Percentiles rank a stretch among this genome's conserved stretches.
These are phyloP conservation scores for Gonapodya sp. DNA, from an alignment of 192 early-diverging fungal genomes.

Conservation along the genomic window DNA sequence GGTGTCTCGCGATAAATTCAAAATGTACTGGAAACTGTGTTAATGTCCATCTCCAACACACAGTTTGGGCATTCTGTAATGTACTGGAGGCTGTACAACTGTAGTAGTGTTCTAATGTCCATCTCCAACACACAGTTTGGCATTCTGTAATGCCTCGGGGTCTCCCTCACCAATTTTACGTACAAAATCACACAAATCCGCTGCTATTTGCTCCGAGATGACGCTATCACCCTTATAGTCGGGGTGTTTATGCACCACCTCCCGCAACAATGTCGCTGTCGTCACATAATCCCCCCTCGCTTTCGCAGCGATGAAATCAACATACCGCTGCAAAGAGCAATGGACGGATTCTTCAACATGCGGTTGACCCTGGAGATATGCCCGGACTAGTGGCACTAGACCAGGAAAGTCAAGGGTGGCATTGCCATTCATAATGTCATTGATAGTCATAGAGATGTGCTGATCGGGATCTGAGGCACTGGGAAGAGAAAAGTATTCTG, in stretches of 20 bases:
- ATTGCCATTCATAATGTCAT: conserved; percentile 87
- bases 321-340: conserved; percentile 57
- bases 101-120: no score
- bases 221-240: conserved; percentile 85
- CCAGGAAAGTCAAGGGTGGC: conserved; percentile 61
- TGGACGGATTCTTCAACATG: conserved; percentile 61
- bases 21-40: no score
- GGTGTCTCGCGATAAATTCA: no score
- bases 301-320: conserved; percentile 66
- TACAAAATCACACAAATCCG: conserved; percentile 64
- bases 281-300: conserved; percentile 80
- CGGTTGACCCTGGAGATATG: conserved; percentile 64
- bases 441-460: conserved; percentile 66
- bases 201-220: conserved; percentile 71
- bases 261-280: conserved; percentile 78
- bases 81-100: no score
- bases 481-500: neutral
- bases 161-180: conserved; percentile 47
- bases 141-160: conserved; percentile 32
- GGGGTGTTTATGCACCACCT: conserved; percentile 77
- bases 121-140: neutral
- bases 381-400: conserved; percentile 69
- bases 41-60: neutral
- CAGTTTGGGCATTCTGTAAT: conserved; percentile 24
- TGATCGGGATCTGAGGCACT: conserved; percentile 11